These are phyloP conservation scores for Talaromyces islandicus DNA, from an alignment of 2,329 filamentous ascomycete genomes.

Conservation along the genomic window DNA sequence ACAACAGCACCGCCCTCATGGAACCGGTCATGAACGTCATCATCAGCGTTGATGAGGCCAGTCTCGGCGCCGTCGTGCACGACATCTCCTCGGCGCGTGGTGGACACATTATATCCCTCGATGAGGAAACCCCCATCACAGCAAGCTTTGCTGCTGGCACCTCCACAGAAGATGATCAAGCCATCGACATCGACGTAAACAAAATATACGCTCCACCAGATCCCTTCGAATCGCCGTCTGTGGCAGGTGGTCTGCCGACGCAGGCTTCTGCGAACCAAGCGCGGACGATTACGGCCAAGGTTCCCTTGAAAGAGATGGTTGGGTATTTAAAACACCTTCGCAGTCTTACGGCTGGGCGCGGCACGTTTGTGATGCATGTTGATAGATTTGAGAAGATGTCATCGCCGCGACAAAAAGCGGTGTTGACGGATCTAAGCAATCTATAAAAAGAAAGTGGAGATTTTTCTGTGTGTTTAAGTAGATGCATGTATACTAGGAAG, in stretches of 20 bases:
- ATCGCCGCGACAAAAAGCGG: slow-evolving; percentile 52
- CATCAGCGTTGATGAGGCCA: slow-evolving; percentile 77
- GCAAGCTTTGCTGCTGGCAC: slow-evolving; percentile 5
- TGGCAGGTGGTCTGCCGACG: slow-evolving; percentile 7
- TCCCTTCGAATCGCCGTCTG: slow-evolving; percentile 53
- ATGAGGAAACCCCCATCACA: slow-evolving; percentile 39
- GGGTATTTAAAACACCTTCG: slow-evolving; percentile 85
- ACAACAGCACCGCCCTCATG: slow-evolving; percentile 60
- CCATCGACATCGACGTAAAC: slow-evolving; percentile 57
- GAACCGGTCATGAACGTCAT: slow-evolving; percentile 91
- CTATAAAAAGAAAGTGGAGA: not conserved
- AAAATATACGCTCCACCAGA: slow-evolving; percentile 85
- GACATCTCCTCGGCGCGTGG: slow-evolving; percentile 70
- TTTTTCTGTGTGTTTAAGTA: not conserved
- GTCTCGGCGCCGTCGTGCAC: slow-evolving; percentile 75
- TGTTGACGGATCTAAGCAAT: slow-evolving; percentile 43
- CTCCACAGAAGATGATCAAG: slow-evolving; percentile 7
- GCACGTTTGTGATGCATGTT: slow-evolving; percentile 69
- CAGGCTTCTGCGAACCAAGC: slow-evolving; percentile 38
- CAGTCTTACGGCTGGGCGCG: slow-evolving; percentile 79
- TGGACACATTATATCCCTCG: slow-evolving; percentile 66
- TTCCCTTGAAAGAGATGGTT: slow-evolving; percentile 94
- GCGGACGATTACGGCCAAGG: slow-evolving; percentile 70
- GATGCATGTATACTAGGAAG: not conserved
- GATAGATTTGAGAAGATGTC: slow-evolving; percentile 66